A percentile compares a stretch with the other conserved stretches of the same genome.
Conservation (phyloP, 1,139 yeast species). For the Suhomyces chickasaworum region DNA sequence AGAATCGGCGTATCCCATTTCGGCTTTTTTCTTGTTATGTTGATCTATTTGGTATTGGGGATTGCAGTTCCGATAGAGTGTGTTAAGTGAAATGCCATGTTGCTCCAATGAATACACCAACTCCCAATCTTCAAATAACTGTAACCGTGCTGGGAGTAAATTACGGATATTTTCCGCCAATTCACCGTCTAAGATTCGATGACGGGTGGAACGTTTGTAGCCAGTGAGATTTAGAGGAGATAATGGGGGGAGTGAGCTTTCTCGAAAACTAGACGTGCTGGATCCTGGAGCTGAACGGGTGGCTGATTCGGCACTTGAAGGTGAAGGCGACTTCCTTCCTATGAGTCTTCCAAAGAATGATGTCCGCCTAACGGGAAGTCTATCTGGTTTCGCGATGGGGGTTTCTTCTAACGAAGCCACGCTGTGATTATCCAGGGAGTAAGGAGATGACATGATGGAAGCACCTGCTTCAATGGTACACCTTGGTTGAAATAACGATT, state of each 20-base stretch:
- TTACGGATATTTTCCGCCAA: constrained; percentile 75
- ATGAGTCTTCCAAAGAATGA: constrained; percentile 12
- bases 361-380: constrained; percentile 6
- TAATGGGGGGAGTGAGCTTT: constrained; percentile 34
- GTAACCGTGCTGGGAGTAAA: constrained; percentile 76
- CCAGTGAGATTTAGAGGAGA: constrained; percentile 48
- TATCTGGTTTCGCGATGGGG: background rate
- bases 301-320: constrained; percentile 2
- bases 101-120: constrained; percentile 82
- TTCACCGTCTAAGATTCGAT: constrained; percentile 55
- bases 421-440: constrained; percentile 3
- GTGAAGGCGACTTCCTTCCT: constrained; percentile 12
- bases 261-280: constrained; percentile 5
- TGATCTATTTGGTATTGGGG: constrained; percentile 35
- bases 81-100: constrained; percentile 84
- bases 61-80: constrained; percentile 56
- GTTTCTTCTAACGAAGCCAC: constrained; percentile 6
- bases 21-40: constrained; percentile 23
- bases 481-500: background rate
- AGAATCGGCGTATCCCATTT: constrained; percentile 42
- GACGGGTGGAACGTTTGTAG: constrained; percentile 56
- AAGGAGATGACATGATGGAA: constrained; percentile 3
- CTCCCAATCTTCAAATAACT: constrained; percentile 75
- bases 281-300: constrained; percentile 5
- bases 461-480: background rate